Evolutionary conservation across 352 stramenopile species (phyloP).

Genomic region (Phytophthora pistaciae): DNA sequence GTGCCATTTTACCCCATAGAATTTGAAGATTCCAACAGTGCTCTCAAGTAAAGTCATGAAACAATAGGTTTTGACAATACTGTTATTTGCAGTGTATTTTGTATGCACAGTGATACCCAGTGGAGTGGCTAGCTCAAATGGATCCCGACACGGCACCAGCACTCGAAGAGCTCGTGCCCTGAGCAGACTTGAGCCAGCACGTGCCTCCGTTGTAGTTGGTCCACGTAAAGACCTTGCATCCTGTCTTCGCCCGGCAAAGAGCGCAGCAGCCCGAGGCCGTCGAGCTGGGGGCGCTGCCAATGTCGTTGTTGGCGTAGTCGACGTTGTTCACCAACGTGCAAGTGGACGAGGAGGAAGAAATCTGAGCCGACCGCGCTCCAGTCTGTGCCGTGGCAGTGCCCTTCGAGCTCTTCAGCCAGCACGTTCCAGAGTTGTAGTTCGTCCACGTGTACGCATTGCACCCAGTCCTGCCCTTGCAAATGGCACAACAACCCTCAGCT

Average conservation of each 20-base stretch:
- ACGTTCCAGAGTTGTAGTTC: slow-evolving; percentile 56
- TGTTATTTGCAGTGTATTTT: slow-evolving; percentile 1
- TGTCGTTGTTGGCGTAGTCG: slow-evolving; percentile 50
- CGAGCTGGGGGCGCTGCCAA: slow-evolving; percentile 32
- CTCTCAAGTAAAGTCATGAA: slow-evolving; percentile 4
- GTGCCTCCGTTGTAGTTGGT: slow-evolving; percentile 57
- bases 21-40: slow-evolving; percentile 13
- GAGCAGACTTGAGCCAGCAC: slow-evolving; percentile 62
- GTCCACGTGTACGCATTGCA: slow-evolving; percentile 65
- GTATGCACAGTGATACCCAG: neutral
- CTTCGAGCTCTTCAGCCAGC: slow-evolving; percentile 67
- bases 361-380: slow-evolving; percentile 26
- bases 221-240: slow-evolving; percentile 67
- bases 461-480: slow-evolving; percentile 28
- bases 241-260: slow-evolving; percentile 32
- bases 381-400: slow-evolving; percentile 13
- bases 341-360: slow-evolving; percentile 15
- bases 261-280: slow-evolving; percentile 31
- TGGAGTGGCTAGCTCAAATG: slow-evolving; percentile 17
- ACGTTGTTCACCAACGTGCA: slow-evolving; percentile 40
- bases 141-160: slow-evolving; percentile 36
- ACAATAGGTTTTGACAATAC: too few species aligned
- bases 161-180: slow-evolving; percentile 18
- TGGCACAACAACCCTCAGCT: slow-evolving; percentile 32
- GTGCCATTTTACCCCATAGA: slow-evolving; percentile 20